Conservation (phyloP, 345 rosid species). For the Erysimum cheiranthoides region DNA sequence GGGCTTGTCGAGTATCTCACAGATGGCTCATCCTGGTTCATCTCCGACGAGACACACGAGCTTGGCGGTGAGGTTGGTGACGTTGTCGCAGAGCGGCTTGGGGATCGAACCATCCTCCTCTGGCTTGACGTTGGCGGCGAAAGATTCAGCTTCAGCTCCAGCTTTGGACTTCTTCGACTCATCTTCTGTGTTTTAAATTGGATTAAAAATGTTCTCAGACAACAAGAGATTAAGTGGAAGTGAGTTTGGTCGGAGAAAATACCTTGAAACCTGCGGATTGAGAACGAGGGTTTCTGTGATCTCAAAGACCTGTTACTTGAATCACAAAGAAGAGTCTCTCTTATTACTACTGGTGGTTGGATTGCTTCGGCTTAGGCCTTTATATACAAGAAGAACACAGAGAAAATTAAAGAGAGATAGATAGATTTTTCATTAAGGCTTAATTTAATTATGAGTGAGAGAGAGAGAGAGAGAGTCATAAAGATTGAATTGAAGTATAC, state of each 20-base stretch:
- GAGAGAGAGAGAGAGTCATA: constrained; percentile 48
- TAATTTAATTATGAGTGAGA: constrained; percentile 66
- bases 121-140: constrained; percentile 71
- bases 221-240: constrained; percentile 15
- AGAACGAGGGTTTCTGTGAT: constrained; percentile 31
- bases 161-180: constrained; percentile 86
- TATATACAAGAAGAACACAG: constrained; percentile 57
- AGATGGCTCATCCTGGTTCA: constrained; percentile 59
- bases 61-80: constrained; percentile 90
- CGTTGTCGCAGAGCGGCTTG: constrained; percentile 63
- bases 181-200: constrained; percentile 44
- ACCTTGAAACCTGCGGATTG: constrained; percentile 42
- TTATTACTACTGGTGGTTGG: constrained; percentile 46
- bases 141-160: constrained; percentile 88
- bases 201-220: constrained; percentile 7
- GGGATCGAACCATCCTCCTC: constrained; percentile 58
- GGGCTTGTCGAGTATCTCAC: constrained; percentile 69
- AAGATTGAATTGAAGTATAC: constrained; percentile 54
- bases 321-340: constrained; percentile 40
- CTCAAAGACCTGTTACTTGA: constrained; percentile 7
- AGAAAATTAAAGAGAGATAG: constrained; percentile 45
- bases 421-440: constrained; percentile 69
- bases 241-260: constrained; percentile 36
- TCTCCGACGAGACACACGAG: constrained; percentile 92
- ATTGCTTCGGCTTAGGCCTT: constrained; percentile 53